phyloP scores from a whole-genome alignment of 257 asterid genomes.

The Buddleja alternifolia region DNA sequence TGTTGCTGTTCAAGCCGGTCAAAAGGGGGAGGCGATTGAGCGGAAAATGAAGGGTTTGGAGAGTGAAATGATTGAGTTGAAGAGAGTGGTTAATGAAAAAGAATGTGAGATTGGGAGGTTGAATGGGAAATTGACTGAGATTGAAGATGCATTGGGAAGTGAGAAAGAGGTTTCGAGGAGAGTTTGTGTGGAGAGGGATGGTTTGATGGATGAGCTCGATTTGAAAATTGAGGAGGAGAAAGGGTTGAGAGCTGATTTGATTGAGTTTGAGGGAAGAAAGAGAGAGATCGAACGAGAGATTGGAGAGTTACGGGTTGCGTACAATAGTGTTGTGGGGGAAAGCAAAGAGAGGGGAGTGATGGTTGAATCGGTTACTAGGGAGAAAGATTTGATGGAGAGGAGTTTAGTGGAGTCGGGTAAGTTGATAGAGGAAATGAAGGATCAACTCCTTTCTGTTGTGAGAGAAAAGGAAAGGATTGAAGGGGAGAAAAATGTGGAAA shows the following conservation, averaged over 20 bases:
- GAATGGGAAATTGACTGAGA: constrained; percentile 42
- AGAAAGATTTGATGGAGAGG: constrained; percentile 44
- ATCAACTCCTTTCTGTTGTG: constrained; percentile 32
- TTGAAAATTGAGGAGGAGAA: constrained; percentile 39
- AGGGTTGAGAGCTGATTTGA: constrained; percentile 38
- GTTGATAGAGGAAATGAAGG: constrained; percentile 44
- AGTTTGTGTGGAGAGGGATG: constrained; percentile 55
- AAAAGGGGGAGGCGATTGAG: constrained; percentile 41
- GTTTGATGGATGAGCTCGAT: constrained; percentile 38
- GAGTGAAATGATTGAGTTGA: constrained; percentile 45
- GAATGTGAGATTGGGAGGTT: constrained; percentile 47
- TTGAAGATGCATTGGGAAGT: constrained; percentile 33
- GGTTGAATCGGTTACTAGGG: constrained; percentile 40
- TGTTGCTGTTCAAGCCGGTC: constrained; percentile 47
- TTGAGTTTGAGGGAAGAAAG: constrained; percentile 48
- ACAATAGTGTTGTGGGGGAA: constrained; percentile 33
- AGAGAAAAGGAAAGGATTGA: constrained; percentile 55
- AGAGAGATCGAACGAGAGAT: constrained; percentile 33
- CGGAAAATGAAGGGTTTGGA: constrained; percentile 43
- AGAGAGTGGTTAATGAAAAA: constrained; percentile 43
- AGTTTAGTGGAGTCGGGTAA: constrained; percentile 38
- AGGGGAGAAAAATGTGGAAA: constrained; percentile 49
- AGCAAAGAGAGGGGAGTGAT: constrained; percentile 44
- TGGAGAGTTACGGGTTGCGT: constrained; percentile 41
- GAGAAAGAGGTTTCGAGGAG: constrained; percentile 45